A percentile compares a stretch with the other conserved stretches of the same genome.
phyloP scores from a whole-genome alignment of 768 basidiomycete genomes.

The Ramaria sp. region DNA sequence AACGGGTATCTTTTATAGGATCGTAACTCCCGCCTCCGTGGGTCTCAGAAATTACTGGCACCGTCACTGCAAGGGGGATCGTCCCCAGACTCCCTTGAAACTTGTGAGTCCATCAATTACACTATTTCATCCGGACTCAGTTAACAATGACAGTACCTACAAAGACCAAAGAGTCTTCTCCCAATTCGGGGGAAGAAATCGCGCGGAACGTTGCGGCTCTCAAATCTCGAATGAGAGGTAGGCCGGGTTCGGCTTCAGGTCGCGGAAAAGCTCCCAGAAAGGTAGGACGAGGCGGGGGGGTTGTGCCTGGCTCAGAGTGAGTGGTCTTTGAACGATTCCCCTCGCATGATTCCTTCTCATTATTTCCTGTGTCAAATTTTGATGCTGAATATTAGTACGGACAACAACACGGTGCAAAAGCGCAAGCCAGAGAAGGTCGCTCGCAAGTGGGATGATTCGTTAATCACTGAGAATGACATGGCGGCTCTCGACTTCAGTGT shows the following conservation, averaged over 20 bases:
- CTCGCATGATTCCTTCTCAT: not conserved
- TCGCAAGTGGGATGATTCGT: constrained; percentile 88
- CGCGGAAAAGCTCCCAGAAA: constrained; percentile 34
- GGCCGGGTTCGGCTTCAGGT: constrained; percentile 51
- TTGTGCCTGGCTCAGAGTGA: constrained; percentile 61
- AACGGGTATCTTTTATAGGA: constrained; percentile 35
- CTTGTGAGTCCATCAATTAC: not conserved
- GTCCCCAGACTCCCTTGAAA: constrained; percentile 39
- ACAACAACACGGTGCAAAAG: constrained; percentile 31
- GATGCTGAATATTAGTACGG: constrained; percentile 35
- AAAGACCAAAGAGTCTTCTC: constrained; percentile 37
- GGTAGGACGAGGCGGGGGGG: constrained; percentile 48
- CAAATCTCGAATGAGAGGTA: constrained; percentile 72
- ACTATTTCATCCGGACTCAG: not conserved
- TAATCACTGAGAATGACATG: constrained; percentile 81
- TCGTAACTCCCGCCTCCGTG: constrained; percentile 53
- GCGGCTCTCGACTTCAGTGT: constrained; percentile 81
- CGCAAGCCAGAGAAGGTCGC: constrained; percentile 57
- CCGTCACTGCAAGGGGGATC: constrained; percentile 27
- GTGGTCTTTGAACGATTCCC: constrained; percentile 18
- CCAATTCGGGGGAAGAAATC: constrained; percentile 77
- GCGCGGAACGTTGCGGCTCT: constrained; percentile 86
- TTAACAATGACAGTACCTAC: constrained; percentile 29
- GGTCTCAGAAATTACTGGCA: constrained; percentile 24
- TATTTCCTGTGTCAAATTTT: not conserved